phyloP scores from a whole-genome alignment of 352 stramenopile genomes.

The Phytopythium vexans region DNA sequence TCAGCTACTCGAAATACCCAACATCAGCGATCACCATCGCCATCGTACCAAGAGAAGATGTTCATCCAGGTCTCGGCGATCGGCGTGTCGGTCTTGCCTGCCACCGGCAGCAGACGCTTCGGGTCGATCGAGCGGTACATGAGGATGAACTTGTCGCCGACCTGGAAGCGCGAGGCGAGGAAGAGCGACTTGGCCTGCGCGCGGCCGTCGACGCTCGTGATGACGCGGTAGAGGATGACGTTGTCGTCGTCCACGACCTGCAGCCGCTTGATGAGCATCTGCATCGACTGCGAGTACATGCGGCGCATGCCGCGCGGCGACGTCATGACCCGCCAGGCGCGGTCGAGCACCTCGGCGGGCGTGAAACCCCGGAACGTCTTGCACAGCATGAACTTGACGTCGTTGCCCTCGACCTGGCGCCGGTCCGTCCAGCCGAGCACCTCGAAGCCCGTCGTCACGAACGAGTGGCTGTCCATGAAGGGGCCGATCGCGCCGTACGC shows the following conservation, averaged over 20 bases:
- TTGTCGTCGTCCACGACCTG: slow-evolving; percentile 62
- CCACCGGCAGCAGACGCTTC: slow-evolving; percentile 10
- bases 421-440: slow-evolving; percentile 39
- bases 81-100: background rate
- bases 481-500: slow-evolving; percentile 35
- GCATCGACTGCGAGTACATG: slow-evolving; percentile 34
- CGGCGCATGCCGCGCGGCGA: slow-evolving; percentile 19
- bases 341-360: slow-evolving; percentile 19
- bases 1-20: background rate
- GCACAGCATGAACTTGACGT: slow-evolving; percentile 35
- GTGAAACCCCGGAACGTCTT: slow-evolving; percentile 29
- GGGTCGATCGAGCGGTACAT: slow-evolving; percentile 42
- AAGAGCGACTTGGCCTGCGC: slow-evolving; percentile 42
- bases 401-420: slow-evolving; percentile 16
- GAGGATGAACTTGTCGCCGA: slow-evolving; percentile 35
- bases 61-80: slow-evolving; percentile 41
- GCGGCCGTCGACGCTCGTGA: slow-evolving; percentile 17
- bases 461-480: slow-evolving; percentile 20
- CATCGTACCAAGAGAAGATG: slow-evolving; percentile 49
- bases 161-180: slow-evolving; percentile 35
- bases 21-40: background rate
- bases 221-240: slow-evolving; percentile 46
- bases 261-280: slow-evolving; percentile 29
- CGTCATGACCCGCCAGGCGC: slow-evolving; percentile 35
- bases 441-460: slow-evolving; percentile 6